Evolutionary conservation across 495 filamentous ascomycete genomes (phyloP).

Genomic region (Pseudevernia furfuracea): DNA sequence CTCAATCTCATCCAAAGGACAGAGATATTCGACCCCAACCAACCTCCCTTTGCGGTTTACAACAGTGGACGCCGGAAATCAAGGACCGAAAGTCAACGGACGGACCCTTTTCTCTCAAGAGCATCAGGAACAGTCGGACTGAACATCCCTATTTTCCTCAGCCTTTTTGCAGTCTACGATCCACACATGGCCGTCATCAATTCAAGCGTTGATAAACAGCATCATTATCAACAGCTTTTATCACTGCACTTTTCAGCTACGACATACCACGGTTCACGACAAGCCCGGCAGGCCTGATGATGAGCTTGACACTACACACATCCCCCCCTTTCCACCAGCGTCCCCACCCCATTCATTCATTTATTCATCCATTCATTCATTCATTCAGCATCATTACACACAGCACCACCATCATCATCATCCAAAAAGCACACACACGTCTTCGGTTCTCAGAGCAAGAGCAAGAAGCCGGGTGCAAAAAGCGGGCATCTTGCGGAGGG

Average conservation of each 20-base stretch:
- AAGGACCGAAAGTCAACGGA: too few relatives aligned
- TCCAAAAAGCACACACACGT: background rate
- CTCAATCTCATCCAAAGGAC: background rate
- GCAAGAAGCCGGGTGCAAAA: too few relatives aligned
- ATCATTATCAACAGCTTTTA: background rate
- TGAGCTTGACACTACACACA: background rate
- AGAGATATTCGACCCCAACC: background rate
- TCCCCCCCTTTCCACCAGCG: background rate
- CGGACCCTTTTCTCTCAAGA: background rate
- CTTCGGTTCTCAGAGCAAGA: background rate
- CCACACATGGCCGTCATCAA: background rate
- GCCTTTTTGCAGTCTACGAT: background rate
- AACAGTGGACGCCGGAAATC: background rate
- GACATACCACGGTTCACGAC: background rate
- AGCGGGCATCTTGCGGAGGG: too few relatives aligned
- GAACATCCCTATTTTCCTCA: background rate
- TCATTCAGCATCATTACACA: background rate
- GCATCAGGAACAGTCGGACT: background rate
- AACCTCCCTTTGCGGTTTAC: background rate
- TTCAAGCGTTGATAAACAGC: background rate
- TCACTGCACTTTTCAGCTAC: too few relatives aligned
- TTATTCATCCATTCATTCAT: too few relatives aligned
- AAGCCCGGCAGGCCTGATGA: background rate
- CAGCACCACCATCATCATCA: background rate
- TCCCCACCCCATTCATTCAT: background rate